These are phyloP conservation scores for Cytospora leucostoma DNA, from an alignment of 2,329 filamentous ascomycete genomes.

Conservation along the genomic window DNA sequence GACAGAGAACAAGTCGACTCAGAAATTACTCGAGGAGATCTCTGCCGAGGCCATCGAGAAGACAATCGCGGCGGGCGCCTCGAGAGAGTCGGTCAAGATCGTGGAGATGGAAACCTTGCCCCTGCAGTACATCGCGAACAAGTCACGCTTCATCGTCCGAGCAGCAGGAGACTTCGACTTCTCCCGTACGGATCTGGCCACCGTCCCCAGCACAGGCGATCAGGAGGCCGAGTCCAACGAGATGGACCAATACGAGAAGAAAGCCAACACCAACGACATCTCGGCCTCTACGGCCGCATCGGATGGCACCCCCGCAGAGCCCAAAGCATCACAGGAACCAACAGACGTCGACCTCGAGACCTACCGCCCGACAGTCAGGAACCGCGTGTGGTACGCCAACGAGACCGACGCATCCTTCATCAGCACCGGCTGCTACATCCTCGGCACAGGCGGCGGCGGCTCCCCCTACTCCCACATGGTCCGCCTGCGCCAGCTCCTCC, in stretches of 20 bases:
- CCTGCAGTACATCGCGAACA: slow-evolving; percentile 56
- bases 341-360: slow-evolving; percentile 38
- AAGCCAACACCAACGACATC: slow-evolving; percentile 9
- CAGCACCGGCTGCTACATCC: slow-evolving; percentile 59
- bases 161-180: slow-evolving; percentile 61
- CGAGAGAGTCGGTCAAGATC: slow-evolving; percentile 45
- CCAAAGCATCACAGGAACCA: slow-evolving; percentile 9
- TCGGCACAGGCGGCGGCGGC: slow-evolving; percentile 63
- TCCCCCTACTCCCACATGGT: slow-evolving; percentile 55
- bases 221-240: slow-evolving; percentile 14
- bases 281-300: slow-evolving; percentile 23
- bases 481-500: slow-evolving; percentile 52
- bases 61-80: slow-evolving; percentile 48
- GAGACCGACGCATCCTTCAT: slow-evolving; percentile 61
- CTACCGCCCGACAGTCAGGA: slow-evolving; percentile 52
- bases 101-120: slow-evolving; percentile 57
- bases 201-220: slow-evolving; percentile 6
- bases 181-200: slow-evolving; percentile 35
- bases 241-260: slow-evolving; percentile 35
- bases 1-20: slow-evolving; percentile 44
- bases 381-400: slow-evolving; percentile 58
- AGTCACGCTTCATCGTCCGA: slow-evolving; percentile 57
- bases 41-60: slow-evolving; percentile 45
- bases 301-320: not conserved
- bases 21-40: slow-evolving; percentile 43